A percentile compares a stretch with the other conserved stretches of the same genome.
Conservation (phyloP, 805 yeast species). For the Torulaspora indica region DNA sequence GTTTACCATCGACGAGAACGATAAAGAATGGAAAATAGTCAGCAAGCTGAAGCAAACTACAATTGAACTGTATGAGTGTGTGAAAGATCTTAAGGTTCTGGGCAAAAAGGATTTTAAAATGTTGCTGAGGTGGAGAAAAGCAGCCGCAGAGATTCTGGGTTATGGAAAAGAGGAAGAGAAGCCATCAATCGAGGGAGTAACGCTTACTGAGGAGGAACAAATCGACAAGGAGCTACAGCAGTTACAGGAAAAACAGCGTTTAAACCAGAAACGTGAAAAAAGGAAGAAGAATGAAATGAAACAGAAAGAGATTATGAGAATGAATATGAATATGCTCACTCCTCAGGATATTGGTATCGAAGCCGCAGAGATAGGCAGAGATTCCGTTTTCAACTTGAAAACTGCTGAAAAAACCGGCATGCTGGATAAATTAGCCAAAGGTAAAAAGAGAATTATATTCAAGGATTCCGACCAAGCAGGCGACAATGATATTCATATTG, state of each 20-base stretch:
- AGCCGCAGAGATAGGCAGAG: slow-evolving; percentile 76
- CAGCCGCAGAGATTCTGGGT: slow-evolving; percentile 73
- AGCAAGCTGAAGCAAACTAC: slow-evolving; percentile 73
- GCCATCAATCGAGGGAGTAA: slow-evolving; percentile 57
- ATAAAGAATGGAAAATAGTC: slow-evolving; percentile 68
- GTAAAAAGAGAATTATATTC: slow-evolving; percentile 63
- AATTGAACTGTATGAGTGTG: slow-evolving; percentile 70
- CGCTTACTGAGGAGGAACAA: slow-evolving; percentile 79
- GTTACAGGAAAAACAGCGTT: slow-evolving; percentile 65
- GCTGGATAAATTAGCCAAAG: slow-evolving; percentile 64
- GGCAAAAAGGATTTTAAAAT: slow-evolving; percentile 91
- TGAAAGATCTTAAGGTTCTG: slow-evolving; percentile 86
- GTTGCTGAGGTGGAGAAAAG: slow-evolving; percentile 82
- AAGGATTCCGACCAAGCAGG: slow-evolving; percentile 48
- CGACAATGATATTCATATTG: slow-evolving; percentile 56
- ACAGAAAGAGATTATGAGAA: slow-evolving; percentile 81
- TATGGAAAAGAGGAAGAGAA: slow-evolving; percentile 51
- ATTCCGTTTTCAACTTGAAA: slow-evolving; percentile 74
- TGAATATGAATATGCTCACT: slow-evolving; percentile 95
- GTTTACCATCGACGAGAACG: slow-evolving; percentile 53
- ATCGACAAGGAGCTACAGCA: slow-evolving; percentile 79
- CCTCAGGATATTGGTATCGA: slow-evolving; percentile 92
- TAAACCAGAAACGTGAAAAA: slow-evolving; percentile 71
- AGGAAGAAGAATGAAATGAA: slow-evolving; percentile 75
- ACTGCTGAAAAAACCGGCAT: slow-evolving; percentile 87